These are phyloP conservation scores for Trichoderma reesei DNA, from an alignment of 495 filamentous ascomycete species.

Conservation along the genomic window DNA sequence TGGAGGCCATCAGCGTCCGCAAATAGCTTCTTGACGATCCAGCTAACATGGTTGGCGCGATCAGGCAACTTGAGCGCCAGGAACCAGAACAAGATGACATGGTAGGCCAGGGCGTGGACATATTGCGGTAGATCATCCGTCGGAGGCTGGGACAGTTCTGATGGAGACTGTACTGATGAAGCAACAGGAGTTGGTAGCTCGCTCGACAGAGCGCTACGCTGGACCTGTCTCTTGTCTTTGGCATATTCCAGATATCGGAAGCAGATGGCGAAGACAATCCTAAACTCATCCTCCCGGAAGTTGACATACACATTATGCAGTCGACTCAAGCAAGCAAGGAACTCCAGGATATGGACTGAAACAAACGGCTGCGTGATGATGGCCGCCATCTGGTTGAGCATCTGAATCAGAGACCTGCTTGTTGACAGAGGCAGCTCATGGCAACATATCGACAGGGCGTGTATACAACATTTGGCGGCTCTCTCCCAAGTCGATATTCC, in stretches of 20 bases:
- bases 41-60: constrained; percentile 71
- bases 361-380: constrained; percentile 88
- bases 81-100: constrained; percentile 96
- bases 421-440: constrained; percentile 81
- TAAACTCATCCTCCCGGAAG: constrained; percentile 77
- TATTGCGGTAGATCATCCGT: constrained; percentile 73
- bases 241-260: constrained; percentile 78
- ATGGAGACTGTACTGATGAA: not conserved
- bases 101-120: constrained; percentile 83
- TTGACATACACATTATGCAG: constrained; percentile 78
- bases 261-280: constrained; percentile 87
- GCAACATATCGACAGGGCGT: constrained; percentile 86
- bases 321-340: constrained; percentile 75
- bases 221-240: constrained; percentile 37
- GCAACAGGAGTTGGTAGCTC: constrained; percentile 21
- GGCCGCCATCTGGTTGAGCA: constrained; percentile 85
- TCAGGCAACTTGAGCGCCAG: constrained; percentile 75
- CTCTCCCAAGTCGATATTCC: constrained; percentile 78
- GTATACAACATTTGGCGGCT: constrained; percentile 83
- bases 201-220: constrained; percentile 24
- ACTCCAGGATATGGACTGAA: constrained; percentile 90
- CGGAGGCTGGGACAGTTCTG: constrained; percentile 20
- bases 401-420: constrained; percentile 67
- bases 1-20: constrained; percentile 58
- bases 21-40: constrained; percentile 84